A percentile compares a stretch with the other conserved stretches of the same genome.
phyloP scores from a whole-genome alignment of 768 basidiomycete genomes.

The Boletus vermiculosoides region DNA sequence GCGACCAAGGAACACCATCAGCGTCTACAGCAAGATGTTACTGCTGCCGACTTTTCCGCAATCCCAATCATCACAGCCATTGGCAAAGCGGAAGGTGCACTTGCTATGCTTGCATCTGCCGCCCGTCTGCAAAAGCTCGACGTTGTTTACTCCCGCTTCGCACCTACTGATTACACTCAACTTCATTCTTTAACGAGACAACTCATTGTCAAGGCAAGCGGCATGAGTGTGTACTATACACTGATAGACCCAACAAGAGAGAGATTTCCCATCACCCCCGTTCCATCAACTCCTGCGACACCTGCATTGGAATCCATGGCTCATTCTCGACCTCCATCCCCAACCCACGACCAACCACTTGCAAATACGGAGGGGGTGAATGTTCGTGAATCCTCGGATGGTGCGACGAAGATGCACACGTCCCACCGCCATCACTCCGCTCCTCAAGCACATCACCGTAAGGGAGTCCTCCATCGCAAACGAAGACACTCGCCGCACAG shows the following conservation, averaged over 20 bases:
- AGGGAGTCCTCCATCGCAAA: conserved; percentile 2
- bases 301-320: conserved; percentile 35
- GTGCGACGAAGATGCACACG: neutral
- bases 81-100: conserved; percentile 43
- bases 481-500: conserved; percentile 12
- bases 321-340: conserved; percentile 36
- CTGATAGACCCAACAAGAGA: conserved; percentile 64
- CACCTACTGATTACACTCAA: conserved; percentile 51
- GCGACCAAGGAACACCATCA: conserved; percentile 46
- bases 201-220: conserved; percentile 57
- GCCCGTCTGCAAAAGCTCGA: conserved; percentile 56
- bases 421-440: neutral
- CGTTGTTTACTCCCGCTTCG: conserved; percentile 57
- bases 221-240: conserved; percentile 59
- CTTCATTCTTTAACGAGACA: conserved; percentile 51
- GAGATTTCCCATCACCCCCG: conserved; percentile 52
- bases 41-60: conserved; percentile 35
- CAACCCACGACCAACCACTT: conserved; percentile 4
- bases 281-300: conserved; percentile 34
- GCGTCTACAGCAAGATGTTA: conserved; percentile 42
- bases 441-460: conserved; percentile 6
- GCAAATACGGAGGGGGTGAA: neutral
- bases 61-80: conserved; percentile 35
- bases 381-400: neutral
- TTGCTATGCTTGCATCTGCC: conserved; percentile 53